phyloP scores from a whole-genome alignment of 768 basidiomycete species.

The Suillus occidentalis region DNA sequence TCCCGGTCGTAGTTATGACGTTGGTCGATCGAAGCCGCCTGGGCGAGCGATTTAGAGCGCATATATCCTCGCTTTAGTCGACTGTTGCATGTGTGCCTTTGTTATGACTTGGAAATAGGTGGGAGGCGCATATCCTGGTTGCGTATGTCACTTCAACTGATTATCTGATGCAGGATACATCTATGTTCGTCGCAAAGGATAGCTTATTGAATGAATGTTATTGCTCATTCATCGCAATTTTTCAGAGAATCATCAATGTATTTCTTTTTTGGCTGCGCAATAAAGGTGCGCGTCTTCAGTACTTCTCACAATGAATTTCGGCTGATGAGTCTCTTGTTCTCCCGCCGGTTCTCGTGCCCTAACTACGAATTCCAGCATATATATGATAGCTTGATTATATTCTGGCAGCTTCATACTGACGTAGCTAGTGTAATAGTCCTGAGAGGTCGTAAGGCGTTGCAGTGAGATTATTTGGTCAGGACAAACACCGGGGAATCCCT shows the following conservation, averaged over 20 bases:
- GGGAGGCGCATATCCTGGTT: neutral
- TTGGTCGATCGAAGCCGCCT: neutral
- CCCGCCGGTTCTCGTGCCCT: neutral
- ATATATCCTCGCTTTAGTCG: neutral
- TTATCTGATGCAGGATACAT: neutral
- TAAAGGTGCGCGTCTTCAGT: neutral
- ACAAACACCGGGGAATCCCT: conserved; percentile 34
- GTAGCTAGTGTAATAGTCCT: conserved; percentile 16
- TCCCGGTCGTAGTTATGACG: no score
- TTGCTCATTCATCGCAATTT: neutral
- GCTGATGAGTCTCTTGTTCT: neutral
- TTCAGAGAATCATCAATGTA: conserved; percentile 2
- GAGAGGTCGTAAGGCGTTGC: conserved; percentile 5
- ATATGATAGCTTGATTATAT: conserved; percentile 9
- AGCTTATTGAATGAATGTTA: neutral
- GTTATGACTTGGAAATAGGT: neutral
- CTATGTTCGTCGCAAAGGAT: neutral
- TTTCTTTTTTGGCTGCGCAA: neutral
- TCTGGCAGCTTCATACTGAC: conserved; percentile 21
- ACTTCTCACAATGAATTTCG: neutral
- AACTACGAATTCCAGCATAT: conserved; percentile 4
- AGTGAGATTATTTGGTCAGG: conserved; percentile 20
- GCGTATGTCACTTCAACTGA: neutral
- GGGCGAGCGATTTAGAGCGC: neutral
- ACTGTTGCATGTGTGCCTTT: neutral